Evolutionary conservation across 2,329 filamentous ascomycete genomes (phyloP).

Genomic region (Fonsecaea multimorphosa): DNA sequence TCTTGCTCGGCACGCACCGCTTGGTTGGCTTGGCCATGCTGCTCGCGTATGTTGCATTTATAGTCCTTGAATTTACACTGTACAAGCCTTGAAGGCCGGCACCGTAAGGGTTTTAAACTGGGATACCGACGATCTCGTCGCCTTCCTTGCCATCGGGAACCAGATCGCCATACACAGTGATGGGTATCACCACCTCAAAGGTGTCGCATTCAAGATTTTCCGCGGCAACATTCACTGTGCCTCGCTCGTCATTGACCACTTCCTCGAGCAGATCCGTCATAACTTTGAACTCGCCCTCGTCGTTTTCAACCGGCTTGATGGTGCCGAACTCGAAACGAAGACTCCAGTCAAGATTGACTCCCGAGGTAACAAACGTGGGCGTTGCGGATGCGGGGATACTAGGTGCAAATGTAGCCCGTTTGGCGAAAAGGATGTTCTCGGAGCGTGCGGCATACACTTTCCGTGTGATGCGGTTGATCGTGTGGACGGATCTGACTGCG

Average conservation of each 20-base stretch:
- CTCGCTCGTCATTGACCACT: constrained; percentile 78
- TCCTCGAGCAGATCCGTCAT: constrained; percentile 73
- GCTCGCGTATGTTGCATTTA: constrained; percentile 44
- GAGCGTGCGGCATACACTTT: constrained; percentile 78
- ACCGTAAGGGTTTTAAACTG: constrained; percentile 36
- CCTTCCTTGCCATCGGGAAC: constrained; percentile 48
- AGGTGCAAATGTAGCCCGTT: constrained; percentile 78
- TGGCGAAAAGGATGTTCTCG: constrained; percentile 81
- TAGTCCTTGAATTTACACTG: constrained; percentile 46
- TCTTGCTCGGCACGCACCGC: constrained; percentile 16
- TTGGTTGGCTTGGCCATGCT: constrained; percentile 42
- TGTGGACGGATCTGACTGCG: constrained; percentile 82
- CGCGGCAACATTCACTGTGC: constrained; percentile 75
- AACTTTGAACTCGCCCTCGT: constrained; percentile 44
- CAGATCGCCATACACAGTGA: constrained; percentile 74
- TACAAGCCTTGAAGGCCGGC: constrained; percentile 12
- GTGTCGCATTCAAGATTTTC: constrained; percentile 83
- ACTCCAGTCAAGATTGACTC: constrained; percentile 86
- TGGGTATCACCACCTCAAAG: constrained; percentile 85
- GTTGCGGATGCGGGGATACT: constrained; percentile 83
- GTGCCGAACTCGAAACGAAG: constrained; percentile 92
- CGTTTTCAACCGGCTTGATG: constrained; percentile 55
- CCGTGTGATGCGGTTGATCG: constrained; percentile 83
- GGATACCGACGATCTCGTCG: constrained; percentile 39
- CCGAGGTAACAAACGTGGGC: constrained; percentile 89